phyloP scores from a whole-genome alignment of 2,329 filamentous ascomycete genomes.

The Fusarium marasasianum region DNA sequence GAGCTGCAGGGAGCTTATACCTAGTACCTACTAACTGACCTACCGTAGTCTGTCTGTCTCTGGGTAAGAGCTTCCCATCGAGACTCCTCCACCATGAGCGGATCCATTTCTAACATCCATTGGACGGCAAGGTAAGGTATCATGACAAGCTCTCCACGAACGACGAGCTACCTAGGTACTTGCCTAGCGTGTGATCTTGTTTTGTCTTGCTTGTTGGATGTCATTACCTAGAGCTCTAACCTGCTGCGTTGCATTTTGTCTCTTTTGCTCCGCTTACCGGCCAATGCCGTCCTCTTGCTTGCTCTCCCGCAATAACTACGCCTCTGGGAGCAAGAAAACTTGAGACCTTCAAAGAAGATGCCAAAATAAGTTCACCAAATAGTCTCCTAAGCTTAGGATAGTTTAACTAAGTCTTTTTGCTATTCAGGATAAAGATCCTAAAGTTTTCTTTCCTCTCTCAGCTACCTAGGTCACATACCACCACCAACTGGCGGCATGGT shows the following conservation, averaged over 20 bases:
- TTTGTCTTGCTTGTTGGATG: not conserved
- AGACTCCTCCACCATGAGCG: conserved; percentile 2
- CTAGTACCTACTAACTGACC: no score
- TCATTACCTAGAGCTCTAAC: conserved; percentile 1
- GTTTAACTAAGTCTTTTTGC: not conserved
- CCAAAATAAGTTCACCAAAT: not conserved
- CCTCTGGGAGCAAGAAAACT: not conserved
- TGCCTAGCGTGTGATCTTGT: not conserved
- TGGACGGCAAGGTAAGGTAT: not conserved
- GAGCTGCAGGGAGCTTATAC: conserved; percentile 17
- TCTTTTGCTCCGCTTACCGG: conserved; percentile 11
- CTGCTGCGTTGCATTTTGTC: conserved; percentile 2
- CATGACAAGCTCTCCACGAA: conserved; percentile 29
- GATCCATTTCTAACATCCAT: not conserved
- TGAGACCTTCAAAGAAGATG: not conserved
- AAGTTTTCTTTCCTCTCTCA: not conserved
- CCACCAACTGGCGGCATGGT: conserved; percentile 23
- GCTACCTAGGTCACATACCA: conserved; percentile 16
- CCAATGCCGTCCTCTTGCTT: conserved; percentile 19
- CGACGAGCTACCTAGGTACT: not conserved
- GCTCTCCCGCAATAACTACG: not conserved
- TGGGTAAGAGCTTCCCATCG: conserved; percentile 15
- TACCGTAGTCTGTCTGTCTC: not conserved
- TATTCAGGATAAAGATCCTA: not conserved
- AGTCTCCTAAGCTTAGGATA: not conserved